A percentile compares a stretch with the other conserved stretches of the same genome.
These are phyloP conservation scores for Cryphonectria parasitica DNA, from an alignment of 2,329 filamentous ascomycete genomes.

Conservation along the genomic window DNA sequence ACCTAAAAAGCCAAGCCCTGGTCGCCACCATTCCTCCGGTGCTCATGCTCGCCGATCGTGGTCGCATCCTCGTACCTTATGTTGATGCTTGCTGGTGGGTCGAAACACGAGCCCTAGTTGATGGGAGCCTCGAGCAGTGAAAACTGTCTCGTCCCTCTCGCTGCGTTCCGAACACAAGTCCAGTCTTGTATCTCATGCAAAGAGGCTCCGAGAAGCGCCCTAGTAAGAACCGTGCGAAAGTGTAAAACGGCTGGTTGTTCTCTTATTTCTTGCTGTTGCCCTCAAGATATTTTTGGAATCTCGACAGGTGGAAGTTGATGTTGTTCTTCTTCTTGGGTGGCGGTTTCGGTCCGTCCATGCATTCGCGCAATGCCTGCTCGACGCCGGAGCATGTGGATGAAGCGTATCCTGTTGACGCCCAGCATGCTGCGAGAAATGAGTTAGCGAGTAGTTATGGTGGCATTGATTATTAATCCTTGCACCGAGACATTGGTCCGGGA, in stretches of 20 bases:
- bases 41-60: background rate
- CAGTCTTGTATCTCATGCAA: background rate
- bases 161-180: background rate
- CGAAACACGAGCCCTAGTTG: background rate
- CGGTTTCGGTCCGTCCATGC: conserved; percentile 78
- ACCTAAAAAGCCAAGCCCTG: background rate
- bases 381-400: conserved; percentile 61
- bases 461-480: background rate
- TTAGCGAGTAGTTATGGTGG: conserved; percentile 16
- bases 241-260: too few relatives aligned
- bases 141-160: background rate
- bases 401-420: conserved; percentile 78
- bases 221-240: background rate
- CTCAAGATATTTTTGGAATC: conserved; percentile 76
- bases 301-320: conserved; percentile 89
- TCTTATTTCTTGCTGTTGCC: conserved; percentile 48
- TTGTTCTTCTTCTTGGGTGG: conserved; percentile 62
- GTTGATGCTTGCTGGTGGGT: background rate
- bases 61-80: background rate
- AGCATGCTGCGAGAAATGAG: conserved; percentile 65
- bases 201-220: background rate
- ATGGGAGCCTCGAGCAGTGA: background rate
- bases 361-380: conserved; percentile 64
- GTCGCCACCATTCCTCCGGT: background rate
- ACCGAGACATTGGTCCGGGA: background rate